phyloP scores from a whole-genome alignment of 2,329 filamentous ascomycete genomes.

The Trichophyton benhamiae region DNA sequence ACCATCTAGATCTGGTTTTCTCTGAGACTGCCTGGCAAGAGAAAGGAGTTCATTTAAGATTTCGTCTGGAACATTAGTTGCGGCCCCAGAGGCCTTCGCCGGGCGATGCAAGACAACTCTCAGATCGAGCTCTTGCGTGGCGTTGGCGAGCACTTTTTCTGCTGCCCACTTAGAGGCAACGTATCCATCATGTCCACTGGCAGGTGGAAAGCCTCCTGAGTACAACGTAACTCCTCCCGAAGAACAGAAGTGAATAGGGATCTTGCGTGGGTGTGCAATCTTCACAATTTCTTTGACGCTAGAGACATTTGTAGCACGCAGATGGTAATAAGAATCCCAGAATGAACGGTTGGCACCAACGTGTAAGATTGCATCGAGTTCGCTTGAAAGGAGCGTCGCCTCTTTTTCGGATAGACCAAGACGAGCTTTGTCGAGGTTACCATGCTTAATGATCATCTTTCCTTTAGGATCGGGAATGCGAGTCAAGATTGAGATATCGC shows the following conservation, averaged over 20 bases:
- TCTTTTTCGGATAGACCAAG: conserved; percentile 30
- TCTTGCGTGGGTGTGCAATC: conserved; percentile 10
- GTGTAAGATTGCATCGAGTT: conserved; percentile 42
- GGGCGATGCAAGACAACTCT: conserved; percentile 3
- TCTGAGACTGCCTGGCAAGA: not conserved
- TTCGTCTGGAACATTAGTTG: not conserved
- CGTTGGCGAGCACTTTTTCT: conserved; percentile 23
- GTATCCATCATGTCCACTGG: conserved; percentile 26
- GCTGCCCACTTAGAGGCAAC: conserved; percentile 30
- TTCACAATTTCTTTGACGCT: conserved; percentile 16
- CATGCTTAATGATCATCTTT: conserved; percentile 18
- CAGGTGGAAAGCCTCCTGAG: conserved; percentile 10
- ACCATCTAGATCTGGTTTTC: not conserved
- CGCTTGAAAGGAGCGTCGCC: conserved; percentile 17
- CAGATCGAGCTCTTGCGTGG: not conserved
- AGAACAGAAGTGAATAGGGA: conserved; percentile 25
- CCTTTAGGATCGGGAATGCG: not conserved
- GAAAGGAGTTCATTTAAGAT: conserved; percentile 1
- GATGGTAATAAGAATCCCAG: conserved; percentile 18
- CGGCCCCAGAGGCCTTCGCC: not conserved
- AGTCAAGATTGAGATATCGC: not conserved
- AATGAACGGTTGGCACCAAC: conserved; percentile 30
- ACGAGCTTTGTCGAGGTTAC: conserved; percentile 24
- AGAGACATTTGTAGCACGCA: conserved; percentile 18
- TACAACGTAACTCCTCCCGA: conserved; percentile 14